These are phyloP conservation scores for Candida taoyuanica DNA, from an alignment of 805 yeast genomes.

Conservation along the genomic window DNA sequence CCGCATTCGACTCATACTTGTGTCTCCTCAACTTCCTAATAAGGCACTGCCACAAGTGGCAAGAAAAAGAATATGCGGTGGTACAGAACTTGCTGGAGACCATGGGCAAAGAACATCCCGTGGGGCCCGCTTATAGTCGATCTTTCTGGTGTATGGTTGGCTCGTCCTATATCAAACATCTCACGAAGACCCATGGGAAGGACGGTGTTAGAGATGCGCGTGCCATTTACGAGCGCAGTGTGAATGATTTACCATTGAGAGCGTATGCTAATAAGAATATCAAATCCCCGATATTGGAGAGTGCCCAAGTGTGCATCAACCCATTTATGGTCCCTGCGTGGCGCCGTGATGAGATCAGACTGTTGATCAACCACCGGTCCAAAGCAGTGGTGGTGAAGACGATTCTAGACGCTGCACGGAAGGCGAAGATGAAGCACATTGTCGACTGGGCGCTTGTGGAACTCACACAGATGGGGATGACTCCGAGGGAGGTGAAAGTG, in stretches of 20 bases:
- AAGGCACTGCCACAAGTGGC: constrained; percentile 5
- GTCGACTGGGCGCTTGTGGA: constrained; percentile 19
- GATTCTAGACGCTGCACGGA: constrained; percentile 18
- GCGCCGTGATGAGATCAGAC: constrained; percentile 6
- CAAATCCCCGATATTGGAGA: constrained; percentile 3
- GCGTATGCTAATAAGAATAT: constrained; percentile 8
- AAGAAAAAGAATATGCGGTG: constrained; percentile 13
- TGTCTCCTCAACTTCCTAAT: constrained; percentile 15
- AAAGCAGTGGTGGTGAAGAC: constrained; percentile 18
- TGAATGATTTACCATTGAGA: constrained; percentile 10
- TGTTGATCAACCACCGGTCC: constrained; percentile 12
- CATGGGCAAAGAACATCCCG: constrained; percentile 6
- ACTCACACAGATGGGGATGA: constrained; percentile 16
- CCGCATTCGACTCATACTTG: constrained; percentile 11
- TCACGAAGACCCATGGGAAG: constrained; percentile 9
- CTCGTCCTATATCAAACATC: constrained; percentile 18
- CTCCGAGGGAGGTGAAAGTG: constrained; percentile 16
- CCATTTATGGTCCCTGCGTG: constrained; percentile 15
- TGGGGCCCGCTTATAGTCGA: background rate
- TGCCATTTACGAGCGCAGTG: constrained; percentile 15
- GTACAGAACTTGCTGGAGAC: constrained; percentile 16
- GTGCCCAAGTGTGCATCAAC: constrained; percentile 10
- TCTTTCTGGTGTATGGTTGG: constrained; percentile 22
- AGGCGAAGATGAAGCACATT: background rate
- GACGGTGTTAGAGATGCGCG: constrained; percentile 9